Conservation (phyloP, 805 yeast genomes). For the Lachancea mirantina region DNA sequence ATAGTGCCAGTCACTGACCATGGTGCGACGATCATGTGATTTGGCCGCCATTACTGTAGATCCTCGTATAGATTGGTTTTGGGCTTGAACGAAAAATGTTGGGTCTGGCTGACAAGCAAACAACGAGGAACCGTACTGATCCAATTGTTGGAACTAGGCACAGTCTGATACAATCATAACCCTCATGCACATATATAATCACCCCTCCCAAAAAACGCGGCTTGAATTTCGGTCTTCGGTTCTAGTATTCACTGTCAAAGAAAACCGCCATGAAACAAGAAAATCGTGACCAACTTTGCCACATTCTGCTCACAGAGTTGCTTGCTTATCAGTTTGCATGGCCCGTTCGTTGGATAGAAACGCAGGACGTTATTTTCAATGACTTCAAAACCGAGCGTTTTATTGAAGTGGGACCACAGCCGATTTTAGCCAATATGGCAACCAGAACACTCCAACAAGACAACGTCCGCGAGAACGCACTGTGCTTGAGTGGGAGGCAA, state of each 20-base stretch:
- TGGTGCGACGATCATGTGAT: too few species aligned
- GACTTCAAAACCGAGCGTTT: conserved; percentile 78
- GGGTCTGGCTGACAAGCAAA: not conserved
- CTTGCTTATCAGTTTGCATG: conserved; percentile 90
- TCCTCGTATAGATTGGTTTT: not conserved
- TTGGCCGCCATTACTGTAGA: too few species aligned
- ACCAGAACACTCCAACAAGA: conserved; percentile 76
- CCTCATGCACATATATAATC: too few species aligned
- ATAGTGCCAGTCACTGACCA: too few species aligned
- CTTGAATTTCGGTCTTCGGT: not conserved
- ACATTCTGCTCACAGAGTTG: conserved; percentile 73
- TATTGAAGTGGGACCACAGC: conserved; percentile 88
- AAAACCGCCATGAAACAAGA: conserved; percentile 61
- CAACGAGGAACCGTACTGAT: too few species aligned
- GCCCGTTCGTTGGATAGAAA: conserved; percentile 91
- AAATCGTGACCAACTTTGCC: conserved; percentile 81
- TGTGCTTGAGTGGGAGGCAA: conserved; percentile 58
- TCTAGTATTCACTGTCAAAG: not conserved
- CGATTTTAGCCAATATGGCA: conserved; percentile 89
- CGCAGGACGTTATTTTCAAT: conserved; percentile 80
- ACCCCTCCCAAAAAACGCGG: too few species aligned
- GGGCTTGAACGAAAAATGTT: not conserved
- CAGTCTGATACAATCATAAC: too few species aligned
- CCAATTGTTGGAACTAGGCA: too few species aligned
- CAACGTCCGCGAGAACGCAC: conserved; percentile 77